Conservation (phyloP, 345 rosid species). For the Eucalyptus erythrocorys region DNA sequence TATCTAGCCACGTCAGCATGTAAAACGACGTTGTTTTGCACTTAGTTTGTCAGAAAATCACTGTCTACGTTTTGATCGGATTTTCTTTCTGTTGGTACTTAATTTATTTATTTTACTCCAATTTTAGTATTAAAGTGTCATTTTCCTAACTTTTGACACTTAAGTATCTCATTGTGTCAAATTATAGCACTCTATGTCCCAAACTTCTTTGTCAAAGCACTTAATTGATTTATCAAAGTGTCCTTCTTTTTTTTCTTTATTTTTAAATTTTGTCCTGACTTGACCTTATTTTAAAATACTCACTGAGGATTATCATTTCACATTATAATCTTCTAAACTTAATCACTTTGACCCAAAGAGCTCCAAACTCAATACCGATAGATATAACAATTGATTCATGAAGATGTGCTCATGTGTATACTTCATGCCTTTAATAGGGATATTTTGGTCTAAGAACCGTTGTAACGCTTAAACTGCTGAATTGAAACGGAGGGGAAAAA, state of each 20-base stretch:
- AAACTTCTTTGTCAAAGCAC: too few species aligned
- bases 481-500: neutral
- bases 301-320: fast-evolving
- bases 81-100: too few species aligned
- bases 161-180: fast-evolving
- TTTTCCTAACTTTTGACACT: fast-evolving
- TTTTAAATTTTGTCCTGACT: neutral
- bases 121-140: too few species aligned
- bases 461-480: neutral
- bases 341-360: neutral
- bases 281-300: neutral
- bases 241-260: fast-evolving
- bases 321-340: neutral
- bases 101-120: too few species aligned
- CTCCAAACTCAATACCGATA: neutral
- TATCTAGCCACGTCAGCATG: fast-evolving
- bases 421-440: neutral
- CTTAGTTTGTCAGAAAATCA: fast-evolving
- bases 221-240: too few species aligned
- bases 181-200: fast-evolving
- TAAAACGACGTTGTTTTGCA: too few species aligned
- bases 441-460: neutral
- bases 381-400: neutral
- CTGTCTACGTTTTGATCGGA: fast-evolving
- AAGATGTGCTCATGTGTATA: neutral